Evolutionary conservation across 2,329 filamentous ascomycete genomes (phyloP), one percentile per base, ranked within the genome.

Genomic region (Aspergillus udagawae): DNA sequence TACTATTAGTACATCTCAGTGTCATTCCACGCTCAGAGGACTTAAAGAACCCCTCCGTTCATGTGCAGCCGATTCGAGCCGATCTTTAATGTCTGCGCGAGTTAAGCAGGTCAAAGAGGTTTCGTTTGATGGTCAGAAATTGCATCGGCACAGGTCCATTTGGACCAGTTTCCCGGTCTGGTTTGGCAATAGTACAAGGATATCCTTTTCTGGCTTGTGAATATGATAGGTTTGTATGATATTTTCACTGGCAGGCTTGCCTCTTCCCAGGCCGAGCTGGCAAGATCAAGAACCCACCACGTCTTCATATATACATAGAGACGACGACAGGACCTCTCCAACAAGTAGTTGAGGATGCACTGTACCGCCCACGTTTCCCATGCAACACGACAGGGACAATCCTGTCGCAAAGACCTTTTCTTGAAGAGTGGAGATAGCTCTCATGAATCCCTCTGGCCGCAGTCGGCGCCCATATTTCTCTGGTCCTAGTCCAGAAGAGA

Each of bases 251-350:
- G 42, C 12, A 45, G 42, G 12, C 42, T 12, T 9, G 21, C n/a
- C 42, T 23, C 42, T 45, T 45, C 32, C 32, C 32, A 38, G 32
- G 14, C 14, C 14, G 17, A 35, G 12, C n/a, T 45, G 41, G n/a
- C n/a, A 44, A 21, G 17, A 21, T 12, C 42, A 21, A 21, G 42
- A 32, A 45, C 25, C 21, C 44, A 23, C 44, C 28, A 47, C 28
- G 17, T 47, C 42, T 51, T 47, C n/a, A 32, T 56, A 56, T 56
- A 23, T 56, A 56, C 54, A 56, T 56, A 52, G 49, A 52, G 51
- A 35, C 44, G 38, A 32, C 48, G 29, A 49, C 47, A 47, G 21
- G 4, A 7, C 9, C 21, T 48, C 28, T 48, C 49, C 32, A 28
- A 48, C 51, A 12, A 17, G 17, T 21, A 49, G 29, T 17, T 32